Evolutionary conservation across 345 rosid species (phyloP), one percentile per base, ranked within the genome.

Genomic region (Erucastrum elatum): DNA sequence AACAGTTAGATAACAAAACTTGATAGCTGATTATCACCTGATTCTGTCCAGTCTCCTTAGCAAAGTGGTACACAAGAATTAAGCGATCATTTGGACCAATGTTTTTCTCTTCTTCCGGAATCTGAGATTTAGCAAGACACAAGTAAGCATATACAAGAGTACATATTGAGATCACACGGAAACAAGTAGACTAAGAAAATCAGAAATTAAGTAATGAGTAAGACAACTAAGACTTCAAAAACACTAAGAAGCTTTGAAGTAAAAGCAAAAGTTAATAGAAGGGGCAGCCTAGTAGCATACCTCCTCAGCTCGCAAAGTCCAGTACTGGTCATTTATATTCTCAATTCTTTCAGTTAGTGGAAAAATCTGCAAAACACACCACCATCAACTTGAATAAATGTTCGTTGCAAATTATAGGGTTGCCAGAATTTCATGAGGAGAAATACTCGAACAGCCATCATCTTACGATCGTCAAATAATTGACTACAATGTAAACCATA

Each of bases 291-390:
- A 5, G 70, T 2, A 39, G 79, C 79, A 75, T 61, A 87, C 99
- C 97, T 96, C 99, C 85, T 96, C 99, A 70, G 97, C 99, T 68
- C 97, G 90, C 68, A 93, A 75, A 63, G 97, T 93, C 99, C 97
- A 93, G 87, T 89, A 93, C 68, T 91, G 97, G 81, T 96, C 96
- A 88, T 91, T 93, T 76, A 96, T 93, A 72, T 88, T 90, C 85
- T 93, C 97, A 76, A 96, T 96, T 86, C 87, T 91, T 84, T 93
- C 98, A 76, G 68, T 75, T 41, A 83, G 85, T 26, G 99, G 95
- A 75, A 96, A 93, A 65, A 91, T 89, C 99, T 93, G 92, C 88
- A 84, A 71, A 12, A 12, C 29, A 75, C 63, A 51, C 39, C 39
- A 49, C 59, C 44, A 53, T 21, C 12, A 64, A 49, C 34, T 31